Conservation (phyloP, 768 basidiomycete species). For the Phylloporus sp. region DNA sequence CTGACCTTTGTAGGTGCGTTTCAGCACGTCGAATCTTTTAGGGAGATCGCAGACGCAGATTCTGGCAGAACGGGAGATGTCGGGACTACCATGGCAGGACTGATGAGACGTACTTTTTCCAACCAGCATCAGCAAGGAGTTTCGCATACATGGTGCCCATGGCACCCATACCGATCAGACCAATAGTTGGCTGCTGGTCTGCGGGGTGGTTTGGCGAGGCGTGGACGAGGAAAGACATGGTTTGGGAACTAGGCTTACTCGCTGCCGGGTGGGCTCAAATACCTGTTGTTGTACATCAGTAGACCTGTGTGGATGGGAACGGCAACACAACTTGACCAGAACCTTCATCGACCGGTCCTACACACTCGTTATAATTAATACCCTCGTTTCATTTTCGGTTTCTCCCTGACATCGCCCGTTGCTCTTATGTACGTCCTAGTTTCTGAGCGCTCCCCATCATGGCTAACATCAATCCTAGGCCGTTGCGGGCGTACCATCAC, state of each 20-base stretch:
- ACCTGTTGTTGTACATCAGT: not conserved
- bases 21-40: constrained; percentile 62
- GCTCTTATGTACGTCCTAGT: constrained; percentile 21
- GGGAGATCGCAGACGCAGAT: constrained; percentile 89
- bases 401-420: not conserved
- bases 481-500: constrained; percentile 12
- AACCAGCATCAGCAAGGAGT: constrained; percentile 72
- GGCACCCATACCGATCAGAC: constrained; percentile 94
- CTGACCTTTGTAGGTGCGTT: constrained; percentile 57
- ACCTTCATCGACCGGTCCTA: not conserved
- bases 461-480: constrained; percentile 14
- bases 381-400: too few species aligned
- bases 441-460: not conserved
- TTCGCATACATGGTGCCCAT: constrained; percentile 96
- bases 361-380: constrained; percentile 14
- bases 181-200: constrained; percentile 70
- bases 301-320: not conserved
- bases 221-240: constrained; percentile 22
- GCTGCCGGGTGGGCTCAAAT: not conserved
- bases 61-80: constrained; percentile 37
- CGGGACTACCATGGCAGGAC: not conserved
- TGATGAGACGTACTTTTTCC: constrained; percentile 60
- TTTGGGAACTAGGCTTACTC: not conserved
- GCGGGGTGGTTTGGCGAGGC: constrained; percentile 33
- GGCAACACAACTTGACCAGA: not conserved